A percentile compares a stretch with the other conserved stretches of the same genome.
phyloP scores from a whole-genome alignment of 2,329 filamentous ascomycete species.

The Gaeumannomyces sp. region DNA sequence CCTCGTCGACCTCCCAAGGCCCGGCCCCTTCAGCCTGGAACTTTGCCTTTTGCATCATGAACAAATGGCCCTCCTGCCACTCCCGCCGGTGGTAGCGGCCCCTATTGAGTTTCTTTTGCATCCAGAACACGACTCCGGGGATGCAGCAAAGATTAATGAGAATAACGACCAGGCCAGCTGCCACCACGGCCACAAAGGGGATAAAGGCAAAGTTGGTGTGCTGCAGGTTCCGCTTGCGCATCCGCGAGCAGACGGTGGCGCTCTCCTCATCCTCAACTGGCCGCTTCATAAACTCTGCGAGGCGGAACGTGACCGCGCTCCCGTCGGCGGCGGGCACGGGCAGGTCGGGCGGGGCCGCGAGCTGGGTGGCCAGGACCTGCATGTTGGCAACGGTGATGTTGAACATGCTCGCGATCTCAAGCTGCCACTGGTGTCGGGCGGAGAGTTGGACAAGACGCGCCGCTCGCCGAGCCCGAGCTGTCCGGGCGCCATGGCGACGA shows the following conservation, averaged over 20 bases:
- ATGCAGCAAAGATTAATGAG: not conserved
- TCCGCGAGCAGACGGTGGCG: not conserved
- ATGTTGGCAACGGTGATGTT: too few species aligned
- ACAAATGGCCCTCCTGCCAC: not conserved
- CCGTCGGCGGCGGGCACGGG: too few species aligned
- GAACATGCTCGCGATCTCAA: too few species aligned
- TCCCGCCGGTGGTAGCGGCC: not conserved
- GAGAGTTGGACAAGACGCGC: too few species aligned
- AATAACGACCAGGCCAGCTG: not conserved
- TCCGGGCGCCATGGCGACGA: too few species aligned
- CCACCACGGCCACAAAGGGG: not conserved
- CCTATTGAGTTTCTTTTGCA: not conserved
- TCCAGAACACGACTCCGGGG: not conserved
- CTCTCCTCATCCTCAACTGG: too few species aligned
- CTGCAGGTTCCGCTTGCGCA: not conserved
- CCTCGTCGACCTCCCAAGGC: not conserved
- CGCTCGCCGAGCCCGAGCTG: too few species aligned
- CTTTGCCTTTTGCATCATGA: conserved; percentile 4
- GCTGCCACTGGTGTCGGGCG: too few species aligned
- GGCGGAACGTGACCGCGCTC: too few species aligned
- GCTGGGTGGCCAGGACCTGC: too few species aligned
- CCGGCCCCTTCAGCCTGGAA: not conserved
- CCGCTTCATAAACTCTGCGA: too few species aligned
- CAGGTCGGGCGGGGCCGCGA: too few species aligned
- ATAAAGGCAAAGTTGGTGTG: conserved; percentile 1